Conservation (phyloP, 2,329 filamentous ascomycete genomes). For the Colletotrichum phormii region DNA sequence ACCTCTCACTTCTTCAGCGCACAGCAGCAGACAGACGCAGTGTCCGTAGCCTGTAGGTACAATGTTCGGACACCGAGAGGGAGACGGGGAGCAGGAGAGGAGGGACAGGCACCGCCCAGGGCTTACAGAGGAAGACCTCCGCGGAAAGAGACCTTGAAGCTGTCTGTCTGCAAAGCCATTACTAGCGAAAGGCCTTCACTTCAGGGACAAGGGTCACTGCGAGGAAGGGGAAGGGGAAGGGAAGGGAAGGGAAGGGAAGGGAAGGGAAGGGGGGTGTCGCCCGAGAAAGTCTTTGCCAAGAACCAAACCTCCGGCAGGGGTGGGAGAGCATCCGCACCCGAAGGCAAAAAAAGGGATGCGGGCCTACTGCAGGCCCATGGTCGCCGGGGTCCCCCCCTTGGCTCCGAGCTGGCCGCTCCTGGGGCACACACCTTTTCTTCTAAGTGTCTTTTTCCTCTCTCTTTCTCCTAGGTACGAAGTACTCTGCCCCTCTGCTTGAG, state of each 20-base stretch:
- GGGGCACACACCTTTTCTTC: conserved; percentile 16
- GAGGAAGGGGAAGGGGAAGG: background rate
- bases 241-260: too few relatives aligned
- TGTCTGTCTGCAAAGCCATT: conserved; percentile 14
- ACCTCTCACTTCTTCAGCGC: background rate
- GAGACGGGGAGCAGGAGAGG: background rate
- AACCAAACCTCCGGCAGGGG: conserved; percentile 19
- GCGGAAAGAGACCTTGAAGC: background rate
- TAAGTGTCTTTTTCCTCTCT: conserved; percentile 3
- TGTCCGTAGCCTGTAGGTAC: background rate
- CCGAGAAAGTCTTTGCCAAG: conserved; percentile 23
- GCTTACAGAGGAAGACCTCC: background rate
- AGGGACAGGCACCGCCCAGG: background rate
- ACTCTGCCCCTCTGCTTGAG: background rate
- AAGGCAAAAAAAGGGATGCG: conserved; percentile 30
- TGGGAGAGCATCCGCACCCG: conserved; percentile 17
- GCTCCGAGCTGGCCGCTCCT: conserved; percentile 21
- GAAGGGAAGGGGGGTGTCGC: background rate
- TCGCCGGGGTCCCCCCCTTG: conserved; percentile 5
- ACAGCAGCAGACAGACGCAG: background rate
- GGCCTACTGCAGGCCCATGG: conserved; percentile 26
- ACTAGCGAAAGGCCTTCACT: conserved; percentile 13
- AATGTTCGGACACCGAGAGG: background rate
- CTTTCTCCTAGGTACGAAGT: background rate
- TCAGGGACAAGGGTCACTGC: conserved; percentile 14